These are phyloP conservation scores for Cryphonectria radicalis DNA, from an alignment of 2,329 filamentous ascomycete species.

Conservation along the genomic window DNA sequence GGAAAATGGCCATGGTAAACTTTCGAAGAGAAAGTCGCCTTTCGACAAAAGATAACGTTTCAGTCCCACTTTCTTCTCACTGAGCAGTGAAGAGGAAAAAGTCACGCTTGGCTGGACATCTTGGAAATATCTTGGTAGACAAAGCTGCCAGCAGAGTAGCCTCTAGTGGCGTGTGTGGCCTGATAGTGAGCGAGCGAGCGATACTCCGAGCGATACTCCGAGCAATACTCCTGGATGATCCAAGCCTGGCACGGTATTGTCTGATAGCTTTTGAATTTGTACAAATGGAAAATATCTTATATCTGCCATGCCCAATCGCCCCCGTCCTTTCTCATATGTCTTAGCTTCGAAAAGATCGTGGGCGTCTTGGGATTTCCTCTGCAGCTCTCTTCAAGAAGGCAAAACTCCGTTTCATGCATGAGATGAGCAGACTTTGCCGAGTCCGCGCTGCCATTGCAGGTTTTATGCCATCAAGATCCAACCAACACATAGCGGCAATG, in stretches of 20 bases:
- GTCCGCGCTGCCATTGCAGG: background rate
- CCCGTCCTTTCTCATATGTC: background rate
- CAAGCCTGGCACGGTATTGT: background rate
- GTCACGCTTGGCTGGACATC: too few species aligned
- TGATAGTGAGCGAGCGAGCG: background rate
- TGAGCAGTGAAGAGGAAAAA: background rate
- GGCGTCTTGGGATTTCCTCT: background rate
- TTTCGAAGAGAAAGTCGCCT: too few species aligned
- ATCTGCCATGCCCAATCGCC: background rate
- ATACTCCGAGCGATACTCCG: too few species aligned
- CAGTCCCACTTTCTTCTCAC: background rate
- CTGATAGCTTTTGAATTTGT: background rate
- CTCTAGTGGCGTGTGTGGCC: background rate
- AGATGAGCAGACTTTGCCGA: background rate
- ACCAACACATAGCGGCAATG: background rate
- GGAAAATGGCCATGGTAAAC: background rate
- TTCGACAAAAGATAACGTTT: background rate
- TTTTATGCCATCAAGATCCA: background rate
- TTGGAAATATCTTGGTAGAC: background rate
- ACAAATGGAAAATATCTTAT: background rate
- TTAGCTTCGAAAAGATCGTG: background rate
- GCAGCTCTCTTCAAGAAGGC: background rate
- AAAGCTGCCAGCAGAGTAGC: background rate
- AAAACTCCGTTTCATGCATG: slow-evolving; percentile 19
- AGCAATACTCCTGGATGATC: background rate